Percentiles rank a stretch among this genome's conserved stretches.
Evolutionary conservation across 495 filamentous ascomycete genomes (phyloP).

Genomic region (Penicillium turbatum): DNA sequence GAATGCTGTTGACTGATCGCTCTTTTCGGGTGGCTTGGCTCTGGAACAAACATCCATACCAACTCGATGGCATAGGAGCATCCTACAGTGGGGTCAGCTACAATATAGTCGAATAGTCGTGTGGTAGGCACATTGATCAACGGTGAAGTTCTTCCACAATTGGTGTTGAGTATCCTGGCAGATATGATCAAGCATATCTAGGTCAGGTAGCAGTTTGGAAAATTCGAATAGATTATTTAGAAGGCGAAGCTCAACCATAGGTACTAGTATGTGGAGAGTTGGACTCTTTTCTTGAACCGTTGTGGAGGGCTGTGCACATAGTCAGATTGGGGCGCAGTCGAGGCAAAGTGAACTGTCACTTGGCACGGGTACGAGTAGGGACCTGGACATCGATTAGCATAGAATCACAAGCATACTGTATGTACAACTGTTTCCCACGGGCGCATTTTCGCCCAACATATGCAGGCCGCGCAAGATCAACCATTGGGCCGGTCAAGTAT

Average conservation of each 20-base stretch:
- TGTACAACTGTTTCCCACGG: neutral
- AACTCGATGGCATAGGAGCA: neutral
- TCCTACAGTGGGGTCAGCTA: neutral
- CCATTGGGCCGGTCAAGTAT: neutral
- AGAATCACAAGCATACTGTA: neutral
- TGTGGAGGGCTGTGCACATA: constrained; percentile 4
- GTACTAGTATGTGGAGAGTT: neutral
- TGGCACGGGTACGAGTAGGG: neutral
- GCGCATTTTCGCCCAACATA: neutral
- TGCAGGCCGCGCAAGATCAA: neutral
- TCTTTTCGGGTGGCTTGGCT: neutral
- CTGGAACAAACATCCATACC: neutral
- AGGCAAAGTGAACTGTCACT: neutral
- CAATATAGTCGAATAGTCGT: neutral
- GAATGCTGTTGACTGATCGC: constrained; percentile 3
- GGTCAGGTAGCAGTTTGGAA: too few relatives aligned
- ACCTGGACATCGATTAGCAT: neutral
- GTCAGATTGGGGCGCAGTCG: constrained; percentile 1
- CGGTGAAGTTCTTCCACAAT: too few relatives aligned
- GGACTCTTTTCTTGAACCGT: neutral
- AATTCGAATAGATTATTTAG: too few relatives aligned
- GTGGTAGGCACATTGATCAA: too few relatives aligned
- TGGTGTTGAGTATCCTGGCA: too few relatives aligned
- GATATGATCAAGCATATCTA: too few relatives aligned
- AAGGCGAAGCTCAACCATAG: too few relatives aligned